These are phyloP conservation scores for Venturia aucupariae DNA, from an alignment of 2,329 filamentous ascomycete species.

Conservation along the genomic window DNA sequence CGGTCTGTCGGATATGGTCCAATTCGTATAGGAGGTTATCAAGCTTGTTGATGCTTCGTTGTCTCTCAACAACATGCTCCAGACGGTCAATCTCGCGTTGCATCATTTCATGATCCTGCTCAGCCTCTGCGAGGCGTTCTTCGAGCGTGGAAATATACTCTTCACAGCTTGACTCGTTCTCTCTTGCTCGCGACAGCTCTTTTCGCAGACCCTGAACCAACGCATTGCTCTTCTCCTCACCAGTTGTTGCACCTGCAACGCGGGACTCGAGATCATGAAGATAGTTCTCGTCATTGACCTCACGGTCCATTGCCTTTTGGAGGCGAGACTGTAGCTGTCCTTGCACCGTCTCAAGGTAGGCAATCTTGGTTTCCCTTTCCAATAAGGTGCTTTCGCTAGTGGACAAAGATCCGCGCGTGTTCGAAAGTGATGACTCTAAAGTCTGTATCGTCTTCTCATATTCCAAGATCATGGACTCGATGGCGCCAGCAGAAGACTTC, in stretches of 20 bases:
- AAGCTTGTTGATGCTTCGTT: slow-evolving; percentile 87
- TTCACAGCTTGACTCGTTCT: slow-evolving; percentile 83
- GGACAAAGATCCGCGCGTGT: slow-evolving; percentile 73
- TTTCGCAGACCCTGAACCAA: slow-evolving; percentile 83
- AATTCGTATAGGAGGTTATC: slow-evolving; percentile 88
- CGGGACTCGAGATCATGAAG: slow-evolving; percentile 85
- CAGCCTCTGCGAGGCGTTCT: slow-evolving; percentile 87
- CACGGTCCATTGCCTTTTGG: slow-evolving; percentile 88
- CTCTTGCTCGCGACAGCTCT: slow-evolving; percentile 76
- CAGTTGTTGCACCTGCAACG: slow-evolving; percentile 80
- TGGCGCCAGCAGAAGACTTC: slow-evolving; percentile 89
- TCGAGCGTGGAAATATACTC: slow-evolving; percentile 97
- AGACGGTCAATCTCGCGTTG: slow-evolving; percentile 90
- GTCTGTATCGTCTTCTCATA: slow-evolving; percentile 98
- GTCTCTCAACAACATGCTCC: slow-evolving; percentile 90
- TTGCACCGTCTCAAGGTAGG: slow-evolving; percentile 87
- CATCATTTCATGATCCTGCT: slow-evolving; percentile 95
- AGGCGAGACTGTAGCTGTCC: slow-evolving; percentile 78
- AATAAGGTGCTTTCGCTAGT: slow-evolving; percentile 77
- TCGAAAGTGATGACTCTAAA: slow-evolving; percentile 83
- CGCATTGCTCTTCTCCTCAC: slow-evolving; percentile 84
- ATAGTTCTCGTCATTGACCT: slow-evolving; percentile 85
- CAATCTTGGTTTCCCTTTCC: slow-evolving; percentile 88
- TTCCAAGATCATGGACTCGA: slow-evolving; percentile 91
- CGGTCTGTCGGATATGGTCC: slow-evolving; percentile 47